These are phyloP conservation scores for Ophiocordyceps robertsii DNA, from an alignment of 2,329 filamentous ascomycete species.

Conservation along the genomic window DNA sequence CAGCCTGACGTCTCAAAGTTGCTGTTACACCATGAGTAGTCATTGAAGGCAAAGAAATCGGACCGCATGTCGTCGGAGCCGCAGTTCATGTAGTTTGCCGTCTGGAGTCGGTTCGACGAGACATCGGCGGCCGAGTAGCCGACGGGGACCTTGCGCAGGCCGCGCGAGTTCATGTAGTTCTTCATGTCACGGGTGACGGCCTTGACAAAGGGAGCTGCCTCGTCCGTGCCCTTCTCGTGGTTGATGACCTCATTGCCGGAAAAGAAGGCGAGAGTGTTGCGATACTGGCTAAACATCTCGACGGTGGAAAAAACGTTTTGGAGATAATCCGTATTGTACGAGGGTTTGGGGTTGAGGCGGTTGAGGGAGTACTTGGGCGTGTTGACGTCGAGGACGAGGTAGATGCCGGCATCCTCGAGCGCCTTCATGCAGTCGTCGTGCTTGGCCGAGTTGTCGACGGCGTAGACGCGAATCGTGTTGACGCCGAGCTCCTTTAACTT, in stretches of 20 bases:
- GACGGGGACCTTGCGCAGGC: constrained; percentile 55
- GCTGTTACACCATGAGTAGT: constrained; percentile 76
- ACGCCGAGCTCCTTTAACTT: constrained; percentile 77
- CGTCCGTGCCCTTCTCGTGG: constrained; percentile 46
- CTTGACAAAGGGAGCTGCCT: constrained; percentile 61
- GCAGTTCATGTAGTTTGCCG: constrained; percentile 89
- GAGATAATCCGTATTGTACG: constrained; percentile 80
- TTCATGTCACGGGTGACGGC: constrained; percentile 67
- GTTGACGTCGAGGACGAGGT: constrained; percentile 86
- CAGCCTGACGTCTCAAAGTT: constrained; percentile 62
- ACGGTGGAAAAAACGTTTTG: constrained; percentile 78
- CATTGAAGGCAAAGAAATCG: constrained; percentile 84
- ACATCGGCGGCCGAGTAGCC: constrained; percentile 74
- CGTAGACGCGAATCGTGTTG: constrained; percentile 89
- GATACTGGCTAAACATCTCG: constrained; percentile 68
- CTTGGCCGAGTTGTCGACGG: constrained; percentile 69
- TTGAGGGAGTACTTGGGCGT: constrained; percentile 81
- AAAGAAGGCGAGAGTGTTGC: constrained; percentile 80
- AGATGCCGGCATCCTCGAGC: constrained; percentile 75
- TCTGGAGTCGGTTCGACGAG: constrained; percentile 70
- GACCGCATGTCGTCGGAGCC: constrained; percentile 70
- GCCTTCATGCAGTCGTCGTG: constrained; percentile 79
- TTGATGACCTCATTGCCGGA: constrained; percentile 74
- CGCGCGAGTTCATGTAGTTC: constrained; percentile 49
- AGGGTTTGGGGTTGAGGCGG: constrained; percentile 58